Conservation (phyloP, 352 stramenopile species). For the Globisporangium splendens region DNA sequence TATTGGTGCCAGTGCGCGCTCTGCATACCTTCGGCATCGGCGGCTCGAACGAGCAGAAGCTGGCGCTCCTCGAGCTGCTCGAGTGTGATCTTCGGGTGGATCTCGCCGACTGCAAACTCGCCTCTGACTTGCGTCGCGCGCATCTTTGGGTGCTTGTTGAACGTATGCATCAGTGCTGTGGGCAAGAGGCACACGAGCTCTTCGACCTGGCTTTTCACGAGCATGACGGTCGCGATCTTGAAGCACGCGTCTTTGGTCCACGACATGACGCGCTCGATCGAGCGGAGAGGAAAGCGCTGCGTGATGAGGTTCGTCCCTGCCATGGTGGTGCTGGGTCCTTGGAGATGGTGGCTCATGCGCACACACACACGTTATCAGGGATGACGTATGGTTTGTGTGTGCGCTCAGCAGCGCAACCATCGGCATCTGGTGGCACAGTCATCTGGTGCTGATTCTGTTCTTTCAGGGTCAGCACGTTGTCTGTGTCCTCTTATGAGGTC, state of each 20-base stretch:
- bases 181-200: conserved; percentile 17
- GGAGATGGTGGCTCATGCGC: no score
- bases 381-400: no score
- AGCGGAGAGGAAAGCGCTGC: conserved; percentile 6
- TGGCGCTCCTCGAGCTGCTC: background rate
- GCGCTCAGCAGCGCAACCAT: no score
- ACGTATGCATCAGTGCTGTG: conserved; percentile 23
- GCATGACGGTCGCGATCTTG: conserved; percentile 17
- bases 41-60: background rate
- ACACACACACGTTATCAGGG: no score
- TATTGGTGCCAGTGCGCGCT: conserved; percentile 1
- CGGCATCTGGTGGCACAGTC: no score
- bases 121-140: conserved; percentile 19
- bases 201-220: conserved; percentile 2
- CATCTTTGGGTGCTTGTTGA: conserved; percentile 40
- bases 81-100: conserved; percentile 22
- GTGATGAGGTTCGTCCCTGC: background rate
- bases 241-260: conserved; percentile 5
- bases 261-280: conserved; percentile 8
- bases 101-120: conserved; percentile 24
- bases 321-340: background rate
- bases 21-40: background rate
- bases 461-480: no score
- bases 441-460: no score
- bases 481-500: no score